Evolutionary conservation across 164 flowering plant genomes (phyloP), one percentile per base, ranked within the genome.

Genomic region (Vitis labrusca): DNA sequence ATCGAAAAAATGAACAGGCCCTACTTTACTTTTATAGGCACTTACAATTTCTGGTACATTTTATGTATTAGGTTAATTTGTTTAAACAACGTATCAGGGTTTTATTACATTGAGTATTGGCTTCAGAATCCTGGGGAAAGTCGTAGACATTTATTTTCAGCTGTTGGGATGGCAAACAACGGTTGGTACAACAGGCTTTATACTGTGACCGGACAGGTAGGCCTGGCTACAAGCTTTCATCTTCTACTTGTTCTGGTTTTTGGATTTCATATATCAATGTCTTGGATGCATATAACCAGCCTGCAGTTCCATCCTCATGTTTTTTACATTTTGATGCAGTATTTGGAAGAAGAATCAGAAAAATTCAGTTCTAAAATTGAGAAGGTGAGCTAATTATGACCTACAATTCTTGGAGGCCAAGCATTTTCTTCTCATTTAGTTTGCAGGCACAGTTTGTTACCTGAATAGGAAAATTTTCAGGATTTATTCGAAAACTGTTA

Each of bases 201-300:
- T 68, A 93, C 99, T 5, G 89, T 95, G 32, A 95, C 99, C 15
- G 99, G 98, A 67, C 99, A 95, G 98, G 99, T 92, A 15, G 10
- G 69, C 71, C 5, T 61, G 30, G 63, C 14, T 7, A 15, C 54
- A 13, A 14, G 44, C 44, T 37, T 37, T 37, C 6, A n/a, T 57
- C 1, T 12, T 9, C 16, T 55, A 15, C 1, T 30, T 64, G 13
- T 48, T 16, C 8, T n/a, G 10, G 14, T 57, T 30, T 66, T 54
- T 65, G 3, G 27, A 23, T 23, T 23, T 23, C 27, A 23, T 23
- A 23, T 23, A 23, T 23, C 27, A 23, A 1, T 23, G 27, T 23
- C 27, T 23, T 23, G 27, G 1, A 23, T 23, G 27, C 27, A 23
- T 23, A 23, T 23, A 23, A 17, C 9, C 9, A 29, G 5, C 10